phyloP scores from a whole-genome alignment of 108 stramenopile species.

The Cyclotella baltica region DNA sequence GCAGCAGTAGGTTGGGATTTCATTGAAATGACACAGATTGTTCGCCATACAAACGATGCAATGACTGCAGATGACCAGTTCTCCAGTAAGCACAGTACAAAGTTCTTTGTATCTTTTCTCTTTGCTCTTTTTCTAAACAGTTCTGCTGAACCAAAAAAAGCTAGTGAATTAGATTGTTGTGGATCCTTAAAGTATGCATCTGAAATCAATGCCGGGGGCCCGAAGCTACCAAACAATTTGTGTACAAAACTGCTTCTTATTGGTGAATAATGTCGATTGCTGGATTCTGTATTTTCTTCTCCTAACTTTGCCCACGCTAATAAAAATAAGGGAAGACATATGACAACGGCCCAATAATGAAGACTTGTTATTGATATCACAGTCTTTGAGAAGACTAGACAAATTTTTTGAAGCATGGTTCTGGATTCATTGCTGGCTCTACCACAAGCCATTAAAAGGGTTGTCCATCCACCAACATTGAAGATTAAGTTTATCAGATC shows the following conservation, averaged over 20 bases:
- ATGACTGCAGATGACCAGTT: constrained; percentile 70
- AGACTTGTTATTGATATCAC: constrained; percentile 15
- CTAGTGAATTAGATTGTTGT: constrained; percentile 14
- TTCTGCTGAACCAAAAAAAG: constrained; percentile 24
- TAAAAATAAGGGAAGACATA: constrained; percentile 37
- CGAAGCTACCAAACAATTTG: constrained; percentile 1
- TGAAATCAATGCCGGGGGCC: constrained; percentile 11
- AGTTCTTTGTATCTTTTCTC: constrained; percentile 42
- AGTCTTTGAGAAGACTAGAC: constrained; percentile 9
- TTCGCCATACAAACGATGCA: constrained; percentile 31
- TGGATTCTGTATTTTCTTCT: not conserved
- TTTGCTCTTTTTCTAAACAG: constrained; percentile 6
- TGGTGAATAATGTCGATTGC: not conserved
- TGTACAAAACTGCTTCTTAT: not conserved
- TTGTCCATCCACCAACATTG: constrained; percentile 25
- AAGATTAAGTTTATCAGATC: constrained; percentile 24
- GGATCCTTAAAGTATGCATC: constrained; percentile 34
- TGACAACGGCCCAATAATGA: constrained; percentile 44
- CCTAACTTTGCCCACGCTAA: constrained; percentile 35
- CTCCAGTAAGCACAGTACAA: constrained; percentile 63
- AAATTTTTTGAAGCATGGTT: constrained; percentile 13
- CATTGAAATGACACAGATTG: not conserved
- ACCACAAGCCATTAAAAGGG: constrained; percentile 26
- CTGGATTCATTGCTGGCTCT: constrained; percentile 4
- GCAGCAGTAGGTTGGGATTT: not conserved